Evolutionary conservation across 495 filamentous ascomycete species (phyloP).

Genomic region (Durotheca rogersii): DNA sequence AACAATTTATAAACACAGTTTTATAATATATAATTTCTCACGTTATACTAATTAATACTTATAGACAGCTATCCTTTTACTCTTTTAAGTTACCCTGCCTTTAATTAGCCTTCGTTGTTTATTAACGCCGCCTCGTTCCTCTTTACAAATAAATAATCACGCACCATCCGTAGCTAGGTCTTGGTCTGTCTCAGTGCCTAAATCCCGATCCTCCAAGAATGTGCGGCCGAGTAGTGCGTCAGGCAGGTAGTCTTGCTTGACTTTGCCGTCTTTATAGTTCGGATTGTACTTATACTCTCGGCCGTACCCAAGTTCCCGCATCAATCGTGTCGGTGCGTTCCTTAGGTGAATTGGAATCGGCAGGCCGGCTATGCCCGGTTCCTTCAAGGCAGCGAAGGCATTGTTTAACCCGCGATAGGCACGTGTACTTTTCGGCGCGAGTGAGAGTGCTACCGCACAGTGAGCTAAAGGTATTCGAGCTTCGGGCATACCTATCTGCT

Average conservation of each 20-base stretch:
- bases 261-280: constrained; percentile 78
- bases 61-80: no score
- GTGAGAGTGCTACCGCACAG: constrained; percentile 75
- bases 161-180: constrained; percentile 43
- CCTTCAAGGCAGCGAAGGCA: constrained; percentile 68
- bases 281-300: constrained; percentile 97
- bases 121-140: no score
- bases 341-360: constrained; percentile 84
- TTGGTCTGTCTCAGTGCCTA: constrained; percentile 76
- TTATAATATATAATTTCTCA: no score
- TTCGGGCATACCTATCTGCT: constrained; percentile 92
- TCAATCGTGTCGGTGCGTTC: constrained; percentile 86
- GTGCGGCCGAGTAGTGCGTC: constrained; percentile 62
- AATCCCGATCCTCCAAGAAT: constrained; percentile 81
- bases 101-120: no score
- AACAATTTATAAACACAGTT: no score
- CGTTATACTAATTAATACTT: no score
- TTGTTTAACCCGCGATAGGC: constrained; percentile 82
- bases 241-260: constrained; percentile 88
- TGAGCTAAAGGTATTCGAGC: constrained; percentile 91
- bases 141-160: no score
- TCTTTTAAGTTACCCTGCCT: no score
- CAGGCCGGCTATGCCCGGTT: constrained; percentile 76
- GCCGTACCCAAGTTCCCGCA: constrained; percentile 91
- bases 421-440: constrained; percentile 82